Evolutionary conservation across 2,329 filamentous ascomycete species (phyloP).

Genomic region (Aspergillus unguis): DNA sequence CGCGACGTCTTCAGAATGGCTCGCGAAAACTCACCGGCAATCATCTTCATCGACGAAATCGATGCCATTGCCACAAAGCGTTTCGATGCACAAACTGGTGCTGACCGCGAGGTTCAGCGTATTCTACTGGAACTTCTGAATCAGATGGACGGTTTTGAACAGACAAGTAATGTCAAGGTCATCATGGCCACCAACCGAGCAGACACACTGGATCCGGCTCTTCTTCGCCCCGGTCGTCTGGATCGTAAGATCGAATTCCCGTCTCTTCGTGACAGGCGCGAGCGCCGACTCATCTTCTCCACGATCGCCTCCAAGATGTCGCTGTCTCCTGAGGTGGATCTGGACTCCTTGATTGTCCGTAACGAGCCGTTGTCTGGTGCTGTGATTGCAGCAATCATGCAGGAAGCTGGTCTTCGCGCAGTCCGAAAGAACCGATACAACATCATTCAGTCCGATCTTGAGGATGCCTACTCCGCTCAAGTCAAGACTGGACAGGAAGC

Average conservation of each 20-base stretch:
- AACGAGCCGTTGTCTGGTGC: conserved; percentile 95
- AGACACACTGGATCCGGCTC: conserved; percentile 90
- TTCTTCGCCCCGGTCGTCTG: conserved; percentile 89
- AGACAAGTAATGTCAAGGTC: conserved; percentile 98
- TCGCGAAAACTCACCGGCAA: conserved; percentile 93
- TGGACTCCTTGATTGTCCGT: conserved; percentile 92
- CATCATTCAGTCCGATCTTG: conserved; percentile 94
- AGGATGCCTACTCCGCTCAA: conserved; percentile 95
- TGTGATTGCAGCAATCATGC: conserved; percentile 98
- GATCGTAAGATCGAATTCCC: conserved; percentile 99
- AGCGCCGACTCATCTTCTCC: conserved; percentile 91
- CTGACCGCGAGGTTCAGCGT: conserved; percentile 96
- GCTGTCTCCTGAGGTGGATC: conserved; percentile 89
- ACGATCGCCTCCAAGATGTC: conserved; percentile 99
- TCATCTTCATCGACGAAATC: conserved; percentile 99
- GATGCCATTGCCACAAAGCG: conserved; percentile 98
- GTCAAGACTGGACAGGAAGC: conserved; percentile 78
- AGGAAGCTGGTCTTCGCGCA: conserved; percentile 90
- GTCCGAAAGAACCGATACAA: conserved; percentile 98
- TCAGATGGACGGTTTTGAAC: conserved; percentile 99
- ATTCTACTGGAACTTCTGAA: conserved; percentile 96
- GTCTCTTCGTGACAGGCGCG: conserved; percentile 85
- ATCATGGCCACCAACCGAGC: conserved; percentile 99
- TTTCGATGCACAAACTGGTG: conserved; percentile 97
- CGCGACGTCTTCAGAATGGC: conserved; percentile 99